phyloP scores from a whole-genome alignment of 225 moss, liverwort and hornwort genomes.

The Rhytidiadelphus loreus region DNA sequence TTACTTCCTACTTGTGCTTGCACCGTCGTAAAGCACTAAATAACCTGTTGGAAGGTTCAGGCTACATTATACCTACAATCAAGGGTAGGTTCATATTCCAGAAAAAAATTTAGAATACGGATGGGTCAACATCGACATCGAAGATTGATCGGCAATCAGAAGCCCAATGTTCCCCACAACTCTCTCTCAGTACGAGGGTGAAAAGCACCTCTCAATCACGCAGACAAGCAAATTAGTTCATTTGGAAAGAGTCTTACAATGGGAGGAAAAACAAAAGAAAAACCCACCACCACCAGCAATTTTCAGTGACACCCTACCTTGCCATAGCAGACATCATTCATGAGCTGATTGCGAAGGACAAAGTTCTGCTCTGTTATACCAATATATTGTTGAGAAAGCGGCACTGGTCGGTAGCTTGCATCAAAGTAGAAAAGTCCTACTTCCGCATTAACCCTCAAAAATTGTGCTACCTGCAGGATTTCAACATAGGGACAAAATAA shows the following conservation, averaged over 20 bases:
- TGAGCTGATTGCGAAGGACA: conserved; percentile 73
- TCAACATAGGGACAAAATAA: neutral
- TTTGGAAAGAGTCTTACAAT: neutral
- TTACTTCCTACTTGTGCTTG: neutral
- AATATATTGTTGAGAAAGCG: conserved; percentile 93
- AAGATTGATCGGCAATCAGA: neutral
- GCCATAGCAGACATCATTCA: conserved; percentile 93
- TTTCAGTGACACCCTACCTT: conserved; percentile 41
- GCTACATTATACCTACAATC: neutral
- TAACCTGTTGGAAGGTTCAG: neutral
- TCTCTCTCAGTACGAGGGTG: neutral
- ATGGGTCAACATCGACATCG: neutral
- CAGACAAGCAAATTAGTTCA: neutral
- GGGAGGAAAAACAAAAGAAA: neutral
- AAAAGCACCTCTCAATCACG: neutral
- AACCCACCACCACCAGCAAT: neutral
- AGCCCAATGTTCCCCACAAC: neutral
- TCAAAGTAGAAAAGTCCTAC: conserved; percentile 87
- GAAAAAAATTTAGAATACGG: neutral
- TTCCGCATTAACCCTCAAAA: conserved; percentile 79
- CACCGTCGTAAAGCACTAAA: neutral
- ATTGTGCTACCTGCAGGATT: conserved; percentile 68
- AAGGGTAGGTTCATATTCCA: neutral
- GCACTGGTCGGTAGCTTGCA: conserved; percentile 94
- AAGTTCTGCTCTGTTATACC: conserved; percentile 88